Percentiles rank a stretch among this genome's conserved stretches.
Evolutionary conservation across 2,329 filamentous ascomycete species (phyloP).

Genomic region (Atkinsonella texensis): DNA sequence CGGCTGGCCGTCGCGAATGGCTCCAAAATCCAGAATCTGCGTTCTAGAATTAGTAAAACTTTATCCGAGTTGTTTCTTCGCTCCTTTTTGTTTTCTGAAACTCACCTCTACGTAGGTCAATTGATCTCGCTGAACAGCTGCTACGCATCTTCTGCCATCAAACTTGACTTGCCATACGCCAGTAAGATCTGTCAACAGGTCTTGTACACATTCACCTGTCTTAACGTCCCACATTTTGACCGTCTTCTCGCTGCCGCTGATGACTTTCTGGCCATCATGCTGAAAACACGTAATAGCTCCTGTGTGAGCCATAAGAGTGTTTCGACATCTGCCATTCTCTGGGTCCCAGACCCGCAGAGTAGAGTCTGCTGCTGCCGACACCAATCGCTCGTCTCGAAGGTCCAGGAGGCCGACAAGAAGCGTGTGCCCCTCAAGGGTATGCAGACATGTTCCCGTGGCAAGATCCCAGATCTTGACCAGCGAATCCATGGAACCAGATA

Average conservation of each 20-base stretch:
- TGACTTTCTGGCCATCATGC: constrained; percentile 92
- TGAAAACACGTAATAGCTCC: constrained; percentile 98
- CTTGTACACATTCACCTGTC: constrained; percentile 83
- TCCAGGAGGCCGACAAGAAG: constrained; percentile 88
- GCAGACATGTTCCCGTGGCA: constrained; percentile 69
- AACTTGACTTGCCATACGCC: constrained; percentile 99
- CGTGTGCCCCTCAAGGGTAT: constrained; percentile 85
- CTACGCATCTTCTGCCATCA: constrained; percentile 87
- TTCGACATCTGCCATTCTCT: constrained; percentile 80
- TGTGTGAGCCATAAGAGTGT: constrained; percentile 82
- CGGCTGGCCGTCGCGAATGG: constrained; percentile 75
- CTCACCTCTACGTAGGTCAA: constrained; percentile 92
- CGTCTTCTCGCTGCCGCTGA: constrained; percentile 88
- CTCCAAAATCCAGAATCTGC: constrained; percentile 94
- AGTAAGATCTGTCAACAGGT: constrained; percentile 82
- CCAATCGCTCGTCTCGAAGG: constrained; percentile 75
- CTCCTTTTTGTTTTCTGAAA: neutral
- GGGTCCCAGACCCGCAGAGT: constrained; percentile 96
- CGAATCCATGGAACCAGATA: constrained; percentile 97
- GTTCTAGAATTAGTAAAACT: neutral
- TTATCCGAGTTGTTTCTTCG: neutral
- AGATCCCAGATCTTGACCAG: constrained; percentile 97
- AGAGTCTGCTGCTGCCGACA: constrained; percentile 90
- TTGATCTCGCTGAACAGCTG: constrained; percentile 84
- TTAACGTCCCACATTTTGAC: constrained; percentile 98